Base-by-base conservation (phyloP, 495 filamentous ascomycete genomes). In the Neurospora terricola region DNA sequence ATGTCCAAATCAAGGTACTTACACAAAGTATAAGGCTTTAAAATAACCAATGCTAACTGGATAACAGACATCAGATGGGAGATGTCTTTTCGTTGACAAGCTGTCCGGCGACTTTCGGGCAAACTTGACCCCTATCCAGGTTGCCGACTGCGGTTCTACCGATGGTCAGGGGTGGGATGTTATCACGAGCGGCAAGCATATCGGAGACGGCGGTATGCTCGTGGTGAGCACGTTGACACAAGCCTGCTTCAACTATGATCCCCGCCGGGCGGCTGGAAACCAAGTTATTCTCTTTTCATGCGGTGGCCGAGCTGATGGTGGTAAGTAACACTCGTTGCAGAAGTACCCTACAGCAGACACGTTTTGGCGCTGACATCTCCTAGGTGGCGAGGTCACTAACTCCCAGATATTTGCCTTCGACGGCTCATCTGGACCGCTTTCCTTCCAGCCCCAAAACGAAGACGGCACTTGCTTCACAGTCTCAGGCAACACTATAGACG, bases 41-140 rank as follows among this genome's bases (percentile, higher is more conserved):
- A 38, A 16, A 30, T 3, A 36, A 30, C 6, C 14, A 36, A 38
- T 71, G 54, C 76, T 72, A 62, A 73, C 59, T 7, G 38, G 54
- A 36, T 40, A 10, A 27, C 45, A 87, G 85, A 87, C 86, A 34
- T 84, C 86, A 2, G 82, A 84, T 71, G 86, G 85, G 10, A 79
- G 81, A 74, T 89, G 87, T 70, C 82, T 89, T 27, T 86, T 84
- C 71, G 83, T 89, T 34, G 81, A 88, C 73, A 81, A 86, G 72
- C 78, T 87, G 4, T 87, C 86, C 6, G 87, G 87, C 7, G 87
- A 89, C 75, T 89, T 89, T 73, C 83, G 87, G 30, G 84, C 84
- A 68, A 89, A 89, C 74, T 77, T 89, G 71, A 88, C 82, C n/a
- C 86, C 85, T 1, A 78, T 89, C 54, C 83, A 86, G 72, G 79